A percentile compares a stretch with the other conserved stretches of the same genome.
Conservation (phyloP, 768 basidiomycete species). For the Lanmaoa rubissima region DNA sequence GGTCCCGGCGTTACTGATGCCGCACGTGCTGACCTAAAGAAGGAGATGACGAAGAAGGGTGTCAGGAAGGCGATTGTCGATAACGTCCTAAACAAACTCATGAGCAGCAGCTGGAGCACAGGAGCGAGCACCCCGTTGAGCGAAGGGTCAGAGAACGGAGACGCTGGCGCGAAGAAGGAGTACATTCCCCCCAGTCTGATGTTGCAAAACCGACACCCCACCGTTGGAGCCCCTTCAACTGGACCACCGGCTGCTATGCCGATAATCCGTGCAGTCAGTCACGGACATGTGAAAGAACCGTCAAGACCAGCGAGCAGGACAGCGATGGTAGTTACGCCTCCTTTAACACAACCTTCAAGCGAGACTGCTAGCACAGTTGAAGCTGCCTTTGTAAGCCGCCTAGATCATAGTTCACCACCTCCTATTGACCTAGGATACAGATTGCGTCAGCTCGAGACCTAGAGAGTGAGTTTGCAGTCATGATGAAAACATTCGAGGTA, state of each 20-base stretch:
- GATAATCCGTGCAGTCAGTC: constrained; percentile 47
- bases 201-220: constrained; percentile 51
- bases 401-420: background rate
- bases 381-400: constrained; percentile 63
- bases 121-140: constrained; percentile 45
- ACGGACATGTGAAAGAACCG: constrained; percentile 46
- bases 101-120: constrained; percentile 42
- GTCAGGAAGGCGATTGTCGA: constrained; percentile 89
- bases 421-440: constrained; percentile 35
- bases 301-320: constrained; percentile 63
- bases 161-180: constrained; percentile 41
- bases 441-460: constrained; percentile 85
- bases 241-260: constrained; percentile 26
- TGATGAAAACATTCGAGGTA: constrained; percentile 82
- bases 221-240: constrained; percentile 31
- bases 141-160: constrained; percentile 59
- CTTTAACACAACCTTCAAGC: constrained; percentile 40
- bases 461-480: constrained; percentile 77
- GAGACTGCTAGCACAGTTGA: constrained; percentile 50
- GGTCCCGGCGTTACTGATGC: constrained; percentile 79
- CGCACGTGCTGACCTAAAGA: constrained; percentile 92
- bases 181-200: constrained; percentile 77
- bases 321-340: constrained; percentile 41
- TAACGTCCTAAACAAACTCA: constrained; percentile 65
- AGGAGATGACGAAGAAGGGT: constrained; percentile 80